A percentile compares a stretch with the other conserved stretches of the same genome.
Conservation (phyloP, 2,329 filamentous ascomycete genomes). For the Phyllosticta citriasiana region DNA sequence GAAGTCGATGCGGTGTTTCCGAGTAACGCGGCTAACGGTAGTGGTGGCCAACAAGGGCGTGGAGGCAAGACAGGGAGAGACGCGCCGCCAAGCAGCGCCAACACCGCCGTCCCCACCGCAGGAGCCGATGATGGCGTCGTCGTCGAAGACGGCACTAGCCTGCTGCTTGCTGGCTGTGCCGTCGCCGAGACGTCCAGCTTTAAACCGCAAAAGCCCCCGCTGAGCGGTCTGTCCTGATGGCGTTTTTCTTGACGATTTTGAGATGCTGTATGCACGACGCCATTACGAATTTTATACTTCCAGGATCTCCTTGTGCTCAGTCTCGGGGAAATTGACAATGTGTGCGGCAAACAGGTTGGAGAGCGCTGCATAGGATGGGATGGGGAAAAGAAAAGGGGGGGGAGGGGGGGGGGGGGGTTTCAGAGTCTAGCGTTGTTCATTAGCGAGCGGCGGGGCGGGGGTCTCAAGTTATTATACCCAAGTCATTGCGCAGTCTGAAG, state of each 20-base stretch:
- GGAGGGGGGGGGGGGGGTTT: not conserved
- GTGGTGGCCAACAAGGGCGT: not conserved
- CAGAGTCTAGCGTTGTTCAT: not conserved
- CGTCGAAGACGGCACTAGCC: not conserved
- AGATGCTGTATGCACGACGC: not conserved
- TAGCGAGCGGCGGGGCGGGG: not conserved
- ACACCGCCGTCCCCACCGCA: not conserved
- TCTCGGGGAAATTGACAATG: not conserved
- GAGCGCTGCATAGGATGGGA: too few relatives aligned
- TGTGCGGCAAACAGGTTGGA: not conserved
- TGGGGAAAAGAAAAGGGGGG: not conserved
- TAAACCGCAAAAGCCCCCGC: conserved; percentile 2
- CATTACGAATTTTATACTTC: too few relatives aligned
- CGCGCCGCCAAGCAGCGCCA: not conserved
- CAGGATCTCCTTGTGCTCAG: not conserved
- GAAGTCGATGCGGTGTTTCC: not conserved
- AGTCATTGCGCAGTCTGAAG: not conserved
- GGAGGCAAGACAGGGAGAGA: conserved; percentile 1
- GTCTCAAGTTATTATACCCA: not conserved
- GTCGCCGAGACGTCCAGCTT: conserved; percentile 5
- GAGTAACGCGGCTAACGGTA: conserved; percentile 8
- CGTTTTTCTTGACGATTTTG: not conserved
- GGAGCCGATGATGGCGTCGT: not conserved
- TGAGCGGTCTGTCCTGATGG: conserved; percentile 3
- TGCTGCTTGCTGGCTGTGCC: not conserved